A percentile compares a stretch with the other conserved stretches of the same genome.
Conservation (phyloP, 2,329 filamentous ascomycete species). For the Boeremia exigua region DNA sequence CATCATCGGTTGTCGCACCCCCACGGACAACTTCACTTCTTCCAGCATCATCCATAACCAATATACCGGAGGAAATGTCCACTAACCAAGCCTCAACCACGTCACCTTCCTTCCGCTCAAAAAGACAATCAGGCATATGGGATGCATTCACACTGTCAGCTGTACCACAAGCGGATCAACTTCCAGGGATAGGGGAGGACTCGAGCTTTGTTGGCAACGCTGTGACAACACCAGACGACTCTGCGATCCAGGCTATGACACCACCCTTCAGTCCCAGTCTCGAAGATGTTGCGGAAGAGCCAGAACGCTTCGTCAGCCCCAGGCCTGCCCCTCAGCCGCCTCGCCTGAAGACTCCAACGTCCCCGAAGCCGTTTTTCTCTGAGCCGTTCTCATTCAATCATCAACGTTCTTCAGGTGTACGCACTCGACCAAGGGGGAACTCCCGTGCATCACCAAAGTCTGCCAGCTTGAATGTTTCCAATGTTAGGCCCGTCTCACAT, state of each 20-base stretch:
- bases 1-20: slow-evolving; percentile 50
- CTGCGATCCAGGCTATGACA: slow-evolving; percentile 47
- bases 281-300: slow-evolving; percentile 47
- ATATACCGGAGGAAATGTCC: slow-evolving; percentile 25
- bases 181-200: slow-evolving; percentile 40
- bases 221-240: slow-evolving; percentile 52
- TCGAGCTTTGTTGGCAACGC: slow-evolving; percentile 45
- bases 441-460: slow-evolving; percentile 35
- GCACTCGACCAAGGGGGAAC: slow-evolving; percentile 27
- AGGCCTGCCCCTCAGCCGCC: slow-evolving; percentile 44
- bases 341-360: slow-evolving; percentile 26
- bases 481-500: slow-evolving; percentile 45
- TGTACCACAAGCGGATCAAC: slow-evolving; percentile 20
- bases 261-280: slow-evolving; percentile 50
- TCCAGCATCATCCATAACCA: slow-evolving; percentile 27
- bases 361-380: slow-evolving; percentile 35
- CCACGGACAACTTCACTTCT: slow-evolving; percentile 48
- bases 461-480: slow-evolving; percentile 24
- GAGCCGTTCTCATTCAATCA: slow-evolving; percentile 37
- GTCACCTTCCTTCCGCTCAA: slow-evolving; percentile 21
- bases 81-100: neutral
- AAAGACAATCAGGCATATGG: slow-evolving; percentile 45
- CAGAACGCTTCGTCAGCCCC: slow-evolving; percentile 42
- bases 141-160: slow-evolving; percentile 34
- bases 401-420: slow-evolving; percentile 31